phyloP scores from a whole-genome alignment of 2,329 filamentous ascomycete species.

The Elsinoe ampelina region DNA sequence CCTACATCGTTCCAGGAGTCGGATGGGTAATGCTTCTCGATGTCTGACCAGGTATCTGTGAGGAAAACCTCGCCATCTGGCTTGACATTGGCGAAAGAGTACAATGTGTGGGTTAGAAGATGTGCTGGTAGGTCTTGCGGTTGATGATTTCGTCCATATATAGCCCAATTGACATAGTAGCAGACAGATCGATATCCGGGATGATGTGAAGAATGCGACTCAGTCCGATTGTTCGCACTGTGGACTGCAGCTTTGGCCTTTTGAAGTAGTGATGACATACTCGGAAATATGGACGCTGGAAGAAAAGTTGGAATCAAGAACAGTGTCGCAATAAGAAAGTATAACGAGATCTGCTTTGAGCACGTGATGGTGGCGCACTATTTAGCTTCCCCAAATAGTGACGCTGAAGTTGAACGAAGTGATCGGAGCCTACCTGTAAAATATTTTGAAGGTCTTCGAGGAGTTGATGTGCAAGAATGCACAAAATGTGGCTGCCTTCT shows the following conservation, averaged over 20 bases:
- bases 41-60: conserved; percentile 60
- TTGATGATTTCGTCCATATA: conserved; percentile 77
- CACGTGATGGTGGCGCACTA: background rate
- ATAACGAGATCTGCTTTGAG: background rate
- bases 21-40: conserved; percentile 56
- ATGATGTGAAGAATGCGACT: background rate
- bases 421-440: background rate
- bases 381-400: too few relatives aligned
- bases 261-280: background rate
- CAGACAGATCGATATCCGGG: conserved; percentile 52
- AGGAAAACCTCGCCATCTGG: conserved; percentile 72
- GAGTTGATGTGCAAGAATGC: background rate
- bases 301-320: background rate
- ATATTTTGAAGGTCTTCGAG: background rate
- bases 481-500: background rate
- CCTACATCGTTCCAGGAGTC: conserved; percentile 60
- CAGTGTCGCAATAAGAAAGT: background rate
- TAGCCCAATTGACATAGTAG: conserved; percentile 73
- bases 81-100: conserved; percentile 80
- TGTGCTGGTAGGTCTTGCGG: conserved; percentile 74
- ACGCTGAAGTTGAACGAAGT: too few relatives aligned
- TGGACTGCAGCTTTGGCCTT: background rate
- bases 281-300: background rate
- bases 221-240: background rate
- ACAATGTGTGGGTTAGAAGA: conserved; percentile 80